Base-by-base conservation (phyloP, 2,329 filamentous ascomycete species). In the Botrytis aclada region DNA sequence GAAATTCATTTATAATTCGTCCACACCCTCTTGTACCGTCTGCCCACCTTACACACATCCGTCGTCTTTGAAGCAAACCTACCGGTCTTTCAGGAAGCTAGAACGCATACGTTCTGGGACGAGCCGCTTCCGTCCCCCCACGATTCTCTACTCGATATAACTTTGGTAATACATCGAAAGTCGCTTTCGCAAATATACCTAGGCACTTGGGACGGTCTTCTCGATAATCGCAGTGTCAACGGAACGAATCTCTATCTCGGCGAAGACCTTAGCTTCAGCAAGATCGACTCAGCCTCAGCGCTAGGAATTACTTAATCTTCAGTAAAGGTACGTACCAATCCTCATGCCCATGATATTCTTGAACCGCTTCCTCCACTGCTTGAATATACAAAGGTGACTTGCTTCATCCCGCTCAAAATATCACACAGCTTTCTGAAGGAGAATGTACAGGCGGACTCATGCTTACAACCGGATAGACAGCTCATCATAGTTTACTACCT, bases 221-320 rank as follows among this genome's bases (percentile, higher is more conserved):
- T 66, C 61, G n/a, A 66, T 66, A 56, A 22, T 71, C 29, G 22
- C 70, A 25, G 45, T 66, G 41, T 54, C n/a, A 9, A 51, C 62
- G 45, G 60, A 41, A n/a, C 37, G n/a, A 25, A 54, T 47, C 51
- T 20, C 47, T 8, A 66, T 71, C 34, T 54, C 47, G 45, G 66
- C 70, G 45, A 71, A 56, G 41, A 71, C 60, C 37, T 43, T 71
- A 20, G 37, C 37, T 66, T 34, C 25, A 71, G 18, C n/a, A 51
- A 56, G 51, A 37, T n/a, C 45, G 32, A 65, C 61, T 58, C 60
- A 66, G 37, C 37, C 37, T 43, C 70, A 51, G 66, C 37, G 9
- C 45, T 54, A 39, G 39, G n/a, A 41, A 37, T 45, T 45, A 37
- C 34, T 32, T 54, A 9, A 32, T 14, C 18, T 67, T 58, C 54